phyloP scores from a whole-genome alignment of 139 green algal genomes.

The Bryopsis sp. region DNA sequence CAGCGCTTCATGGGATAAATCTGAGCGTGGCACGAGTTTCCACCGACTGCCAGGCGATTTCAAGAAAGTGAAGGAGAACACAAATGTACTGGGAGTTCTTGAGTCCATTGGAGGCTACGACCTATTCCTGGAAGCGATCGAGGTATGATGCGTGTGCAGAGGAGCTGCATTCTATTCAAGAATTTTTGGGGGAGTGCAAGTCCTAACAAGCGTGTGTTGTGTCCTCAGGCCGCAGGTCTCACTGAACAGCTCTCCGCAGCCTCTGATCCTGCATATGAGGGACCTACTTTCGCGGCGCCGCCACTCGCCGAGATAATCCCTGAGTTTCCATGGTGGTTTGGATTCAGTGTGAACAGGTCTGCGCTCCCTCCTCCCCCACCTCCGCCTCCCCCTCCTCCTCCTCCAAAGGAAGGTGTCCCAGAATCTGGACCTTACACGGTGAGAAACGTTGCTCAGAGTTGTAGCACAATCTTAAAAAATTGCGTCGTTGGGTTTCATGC shows the following conservation, averaged over 20 bases:
- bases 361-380: background rate
- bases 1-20: background rate
- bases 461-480: background rate
- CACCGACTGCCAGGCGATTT: background rate
- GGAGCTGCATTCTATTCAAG: no score
- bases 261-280: constrained; percentile 26
- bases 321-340: constrained; percentile 23
- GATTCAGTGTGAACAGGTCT: background rate
- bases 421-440: constrained; percentile 10
- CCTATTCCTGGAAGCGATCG: constrained; percentile 39
- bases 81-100: constrained; percentile 36
- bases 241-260: constrained; percentile 24
- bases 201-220: no score
- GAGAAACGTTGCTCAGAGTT: background rate
- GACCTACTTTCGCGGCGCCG: constrained; percentile 19
- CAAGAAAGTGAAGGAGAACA: constrained; percentile 5
- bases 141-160: no score
- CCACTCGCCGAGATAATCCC: constrained; percentile 3
- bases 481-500: background rate
- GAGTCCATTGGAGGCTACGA: constrained; percentile 28
- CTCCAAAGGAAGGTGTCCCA: constrained; percentile 18
- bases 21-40: background rate
- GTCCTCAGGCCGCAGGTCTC: no score
- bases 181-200: no score
- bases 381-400: background rate